A percentile compares a stretch with the other conserved stretches of the same genome.
Conservation (phyloP, 257 asterid species). For the Solanum pinnatisectum region DNA sequence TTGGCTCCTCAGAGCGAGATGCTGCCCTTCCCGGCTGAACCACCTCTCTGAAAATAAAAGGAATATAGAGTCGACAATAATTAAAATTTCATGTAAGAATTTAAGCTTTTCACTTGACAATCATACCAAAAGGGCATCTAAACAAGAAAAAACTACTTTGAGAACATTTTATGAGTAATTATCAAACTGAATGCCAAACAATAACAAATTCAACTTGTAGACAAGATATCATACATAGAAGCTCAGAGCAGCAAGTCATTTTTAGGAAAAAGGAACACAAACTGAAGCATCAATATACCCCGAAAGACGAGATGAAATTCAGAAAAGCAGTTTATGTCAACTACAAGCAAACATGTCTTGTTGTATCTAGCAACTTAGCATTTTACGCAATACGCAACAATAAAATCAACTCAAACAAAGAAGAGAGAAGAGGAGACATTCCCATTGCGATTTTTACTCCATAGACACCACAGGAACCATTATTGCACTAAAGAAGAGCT, state of each 20-base stretch:
- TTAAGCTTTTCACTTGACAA: background rate
- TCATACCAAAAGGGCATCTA: background rate
- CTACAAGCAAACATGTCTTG: background rate
- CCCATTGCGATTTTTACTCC: background rate
- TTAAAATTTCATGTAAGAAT: background rate
- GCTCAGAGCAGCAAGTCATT: background rate
- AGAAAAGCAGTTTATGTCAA: background rate
- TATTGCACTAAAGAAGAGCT: background rate
- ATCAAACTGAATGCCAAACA: background rate
- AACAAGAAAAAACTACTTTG: background rate
- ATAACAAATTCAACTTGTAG: background rate
- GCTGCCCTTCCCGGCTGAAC: conserved; percentile 55
- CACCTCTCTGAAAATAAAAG: conserved; percentile 52
- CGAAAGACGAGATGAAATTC: background rate
- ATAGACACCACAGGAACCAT: background rate
- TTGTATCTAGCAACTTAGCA: background rate
- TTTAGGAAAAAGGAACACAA: background rate
- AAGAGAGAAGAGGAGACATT: background rate
- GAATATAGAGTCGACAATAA: background rate
- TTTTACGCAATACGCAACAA: background rate
- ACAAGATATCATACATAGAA: background rate
- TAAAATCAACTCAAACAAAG: background rate
- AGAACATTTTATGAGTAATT: background rate
- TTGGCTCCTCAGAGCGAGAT: conserved; percentile 92
- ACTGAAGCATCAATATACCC: background rate